Conservation (phyloP, 345 rosid genomes). For the Adansonia digitata region DNA sequence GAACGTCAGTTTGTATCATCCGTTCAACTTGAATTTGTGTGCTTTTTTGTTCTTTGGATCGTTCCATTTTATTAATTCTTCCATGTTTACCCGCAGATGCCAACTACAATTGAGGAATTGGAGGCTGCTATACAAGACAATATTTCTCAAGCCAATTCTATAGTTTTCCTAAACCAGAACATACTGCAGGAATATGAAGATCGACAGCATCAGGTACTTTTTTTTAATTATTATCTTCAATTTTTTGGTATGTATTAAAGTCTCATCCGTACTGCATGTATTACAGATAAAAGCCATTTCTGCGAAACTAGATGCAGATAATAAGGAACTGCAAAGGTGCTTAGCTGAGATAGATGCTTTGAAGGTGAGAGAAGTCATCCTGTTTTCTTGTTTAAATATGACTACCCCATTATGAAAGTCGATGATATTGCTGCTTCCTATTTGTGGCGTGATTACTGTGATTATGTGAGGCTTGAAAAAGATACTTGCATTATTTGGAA, state of each 20-base stretch:
- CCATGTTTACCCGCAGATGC: constrained; percentile 39
- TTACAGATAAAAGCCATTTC: constrained; percentile 49
- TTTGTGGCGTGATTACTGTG: not conserved
- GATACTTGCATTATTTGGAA: not conserved
- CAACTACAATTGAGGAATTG: constrained; percentile 78
- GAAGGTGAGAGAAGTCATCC: constrained; percentile 40
- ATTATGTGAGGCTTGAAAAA: not conserved
- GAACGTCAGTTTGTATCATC: not conserved
- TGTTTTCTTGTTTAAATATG: constrained; percentile 4
- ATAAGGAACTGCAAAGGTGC: constrained; percentile 42
- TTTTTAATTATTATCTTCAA: constrained; percentile 10
- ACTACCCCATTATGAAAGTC: not conserved
- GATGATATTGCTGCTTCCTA: not conserved
- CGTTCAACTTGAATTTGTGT: not conserved
- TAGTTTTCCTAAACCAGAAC: constrained; percentile 73
- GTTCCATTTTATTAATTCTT: constrained; percentile 6
- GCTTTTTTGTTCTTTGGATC: not conserved
- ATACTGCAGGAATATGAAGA: constrained; percentile 75
- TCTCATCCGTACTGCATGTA: constrained; percentile 15
- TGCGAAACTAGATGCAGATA: constrained; percentile 63
- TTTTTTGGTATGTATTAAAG: not conserved
- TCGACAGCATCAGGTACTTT: constrained; percentile 57
- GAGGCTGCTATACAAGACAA: constrained; percentile 87
- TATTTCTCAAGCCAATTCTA: constrained; percentile 78
- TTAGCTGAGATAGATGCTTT: constrained; percentile 60